Evolutionary conservation across 75 land plant species (phyloP), one percentile per base, ranked within the genome.

Genomic region (Cunninghamia lanceolata): DNA sequence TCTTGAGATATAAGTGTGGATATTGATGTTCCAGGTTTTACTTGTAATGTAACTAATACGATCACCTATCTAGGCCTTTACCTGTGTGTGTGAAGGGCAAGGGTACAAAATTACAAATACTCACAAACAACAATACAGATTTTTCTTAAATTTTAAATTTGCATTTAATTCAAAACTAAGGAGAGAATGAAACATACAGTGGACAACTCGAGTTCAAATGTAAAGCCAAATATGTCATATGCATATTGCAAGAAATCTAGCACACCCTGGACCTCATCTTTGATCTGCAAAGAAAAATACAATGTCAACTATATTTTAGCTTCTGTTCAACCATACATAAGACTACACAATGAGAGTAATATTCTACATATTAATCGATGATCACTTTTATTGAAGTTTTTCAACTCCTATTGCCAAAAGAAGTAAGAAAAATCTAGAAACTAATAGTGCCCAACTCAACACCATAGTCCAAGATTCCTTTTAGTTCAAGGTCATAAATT

Each of bases 171-270:
- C 30, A 36, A 25, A 34, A 63, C 16, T 83, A 32, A 53, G 4
- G 25, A 19, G 4, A 54, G 54, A 16, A 25, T 21, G n/a, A 30
- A 35, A 40, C 87, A 43, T 94, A 98, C 99, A 86, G 99, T 98
- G 71, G 99, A 98, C 82, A 98, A 87, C 90, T 94, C 95, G 56
- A 98, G 89, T 32, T 98, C 96, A 91, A 88, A 98, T 17, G 96
- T 97, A 89, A 98, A 98, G 52, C 99, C 98, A 89, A 98, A 98
- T 81, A 94, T 88, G 13, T 78, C 84, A 86, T 98, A 98, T 1
- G 76, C 90, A 89, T 94, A 86, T 35, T 89, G 90, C 63, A 98
- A 91, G 80, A 98, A 97, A 0, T 97, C 95, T 83, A 98, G 88
- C 45, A 90, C 96, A 83, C 85, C 90, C 87, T 83, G 91, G 36